A percentile compares a stretch with the other conserved stretches of the same genome.
phyloP scores from a whole-genome alignment of 148 eudicot species.

The Salicornia ramosissima region DNA sequence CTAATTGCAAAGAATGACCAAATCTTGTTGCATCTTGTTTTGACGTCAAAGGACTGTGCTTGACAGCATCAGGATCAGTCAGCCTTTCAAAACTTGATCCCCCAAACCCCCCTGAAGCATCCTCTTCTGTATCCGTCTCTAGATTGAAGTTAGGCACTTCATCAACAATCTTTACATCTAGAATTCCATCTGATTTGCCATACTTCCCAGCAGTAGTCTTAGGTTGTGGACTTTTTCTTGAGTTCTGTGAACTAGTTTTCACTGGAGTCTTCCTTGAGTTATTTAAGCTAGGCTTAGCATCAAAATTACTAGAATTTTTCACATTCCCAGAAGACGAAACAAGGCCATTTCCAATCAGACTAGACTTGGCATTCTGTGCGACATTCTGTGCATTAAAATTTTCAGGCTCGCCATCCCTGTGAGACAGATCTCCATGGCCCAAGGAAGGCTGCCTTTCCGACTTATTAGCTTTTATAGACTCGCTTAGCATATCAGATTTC shows the following conservation, averaged over 20 bases:
- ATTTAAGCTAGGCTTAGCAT: constrained; percentile 26
- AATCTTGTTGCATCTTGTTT: constrained; percentile 11
- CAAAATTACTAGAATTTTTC: constrained; percentile 30
- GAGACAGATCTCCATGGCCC: constrained; percentile 17
- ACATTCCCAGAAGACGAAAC: constrained; percentile 31
- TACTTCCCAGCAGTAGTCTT: constrained; percentile 5
- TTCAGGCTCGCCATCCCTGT: constrained; percentile 22
- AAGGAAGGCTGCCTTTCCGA: constrained; percentile 25
- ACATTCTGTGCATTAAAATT: constrained; percentile 12
- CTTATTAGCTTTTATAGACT: constrained; percentile 14
- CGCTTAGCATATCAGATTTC: constrained; percentile 26
- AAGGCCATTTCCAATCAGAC: constrained; percentile 23
- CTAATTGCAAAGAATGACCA: constrained; percentile 9
- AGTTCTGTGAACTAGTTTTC: constrained; percentile 21
- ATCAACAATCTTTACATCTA: constrained; percentile 15
- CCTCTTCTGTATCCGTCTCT: constrained; percentile 21
- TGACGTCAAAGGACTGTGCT: constrained; percentile 9
- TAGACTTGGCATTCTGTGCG: constrained; percentile 16
- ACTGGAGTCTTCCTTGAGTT: constrained; percentile 38
- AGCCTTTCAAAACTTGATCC: constrained; percentile 17
- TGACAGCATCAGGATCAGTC: constrained; percentile 4
- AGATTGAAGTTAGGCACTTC: constrained; percentile 21
- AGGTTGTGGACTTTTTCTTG: constrained; percentile 16
- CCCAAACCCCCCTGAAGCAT: constrained; percentile 14
- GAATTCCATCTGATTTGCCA: background rate